Percentiles rank a stretch among this genome's conserved stretches.
Evolutionary conservation across 306 rosid species (phyloP).

Genomic region (Heteromeles arbutifolia): DNA sequence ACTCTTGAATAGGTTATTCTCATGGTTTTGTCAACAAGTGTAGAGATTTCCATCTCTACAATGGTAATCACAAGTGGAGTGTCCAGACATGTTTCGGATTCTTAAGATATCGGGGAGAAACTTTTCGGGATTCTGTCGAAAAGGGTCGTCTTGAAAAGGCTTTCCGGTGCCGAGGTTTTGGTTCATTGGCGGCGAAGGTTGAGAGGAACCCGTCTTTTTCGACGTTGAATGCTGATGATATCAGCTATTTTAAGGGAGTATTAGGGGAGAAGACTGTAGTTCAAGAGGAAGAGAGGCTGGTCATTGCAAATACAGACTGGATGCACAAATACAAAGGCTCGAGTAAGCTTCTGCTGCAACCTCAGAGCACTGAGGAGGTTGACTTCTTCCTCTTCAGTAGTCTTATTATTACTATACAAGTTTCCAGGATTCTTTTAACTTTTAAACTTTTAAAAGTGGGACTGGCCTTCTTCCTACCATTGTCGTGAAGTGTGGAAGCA

Average conservation of each 20-base stretch:
- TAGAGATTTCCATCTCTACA: constrained; percentile 3
- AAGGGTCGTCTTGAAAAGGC: constrained; percentile 17
- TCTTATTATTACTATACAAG: background rate
- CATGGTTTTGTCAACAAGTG: background rate
- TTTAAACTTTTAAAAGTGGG: background rate
- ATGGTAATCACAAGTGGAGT: constrained; percentile 6
- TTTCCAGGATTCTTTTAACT: background rate
- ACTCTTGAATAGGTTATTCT: background rate
- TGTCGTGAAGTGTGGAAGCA: no score
- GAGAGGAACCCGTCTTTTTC: constrained; percentile 57
- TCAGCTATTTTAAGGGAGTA: constrained; percentile 53
- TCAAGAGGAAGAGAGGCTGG: constrained; percentile 72
- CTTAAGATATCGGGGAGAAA: constrained; percentile 7
- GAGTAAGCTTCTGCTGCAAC: constrained; percentile 69
- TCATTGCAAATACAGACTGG: constrained; percentile 80
- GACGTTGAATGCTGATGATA: constrained; percentile 57
- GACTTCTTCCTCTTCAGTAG: background rate
- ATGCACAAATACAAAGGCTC: constrained; percentile 77
- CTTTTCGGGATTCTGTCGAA: constrained; percentile 2
- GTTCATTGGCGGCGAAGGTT: constrained; percentile 35
- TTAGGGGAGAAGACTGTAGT: constrained; percentile 72
- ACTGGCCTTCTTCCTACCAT: no score
- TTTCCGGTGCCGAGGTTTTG: constrained; percentile 29
- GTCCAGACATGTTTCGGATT: constrained; percentile 18
- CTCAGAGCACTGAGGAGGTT: constrained; percentile 78